Conservation (phyloP, 148 eudicot species). For the Cornus suecica region DNA sequence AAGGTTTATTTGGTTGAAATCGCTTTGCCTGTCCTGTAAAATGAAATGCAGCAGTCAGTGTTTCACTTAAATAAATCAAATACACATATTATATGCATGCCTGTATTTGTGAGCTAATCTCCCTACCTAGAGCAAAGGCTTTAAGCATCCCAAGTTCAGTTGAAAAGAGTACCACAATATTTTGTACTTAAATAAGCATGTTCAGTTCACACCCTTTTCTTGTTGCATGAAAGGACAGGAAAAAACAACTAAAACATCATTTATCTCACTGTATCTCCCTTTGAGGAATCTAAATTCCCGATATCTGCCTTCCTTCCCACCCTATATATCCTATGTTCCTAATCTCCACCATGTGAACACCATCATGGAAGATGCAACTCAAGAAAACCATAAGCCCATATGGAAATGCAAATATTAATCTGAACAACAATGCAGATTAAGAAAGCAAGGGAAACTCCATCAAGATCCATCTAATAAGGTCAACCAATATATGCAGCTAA, state of each 20-base stretch:
- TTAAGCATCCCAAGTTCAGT: too few species aligned
- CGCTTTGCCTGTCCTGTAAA: constrained; percentile 74
- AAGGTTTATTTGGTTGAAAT: constrained; percentile 83
- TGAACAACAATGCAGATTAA: not conserved
- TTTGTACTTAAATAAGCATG: too few species aligned
- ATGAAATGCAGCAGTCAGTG: not conserved
- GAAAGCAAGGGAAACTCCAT: not conserved
- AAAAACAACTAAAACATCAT: too few species aligned
- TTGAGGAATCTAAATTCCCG: too few species aligned
- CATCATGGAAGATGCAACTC: not conserved
- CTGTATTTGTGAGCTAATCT: not conserved
- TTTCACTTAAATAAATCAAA: not conserved
- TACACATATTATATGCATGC: not conserved
- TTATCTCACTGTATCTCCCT: too few species aligned
- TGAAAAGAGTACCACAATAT: too few species aligned
- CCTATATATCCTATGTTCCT: too few species aligned
- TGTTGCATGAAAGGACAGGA: too few species aligned
- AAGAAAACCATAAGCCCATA: not conserved
- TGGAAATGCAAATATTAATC: not conserved
- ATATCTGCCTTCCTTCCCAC: too few species aligned
- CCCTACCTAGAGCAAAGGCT: too few species aligned
- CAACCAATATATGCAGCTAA: not conserved
- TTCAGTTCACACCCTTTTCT: too few species aligned
- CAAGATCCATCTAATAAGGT: not conserved
- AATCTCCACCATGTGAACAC: too few species aligned